phyloP scores from a whole-genome alignment of 257 asterid species.

The Plantago major region DNA sequence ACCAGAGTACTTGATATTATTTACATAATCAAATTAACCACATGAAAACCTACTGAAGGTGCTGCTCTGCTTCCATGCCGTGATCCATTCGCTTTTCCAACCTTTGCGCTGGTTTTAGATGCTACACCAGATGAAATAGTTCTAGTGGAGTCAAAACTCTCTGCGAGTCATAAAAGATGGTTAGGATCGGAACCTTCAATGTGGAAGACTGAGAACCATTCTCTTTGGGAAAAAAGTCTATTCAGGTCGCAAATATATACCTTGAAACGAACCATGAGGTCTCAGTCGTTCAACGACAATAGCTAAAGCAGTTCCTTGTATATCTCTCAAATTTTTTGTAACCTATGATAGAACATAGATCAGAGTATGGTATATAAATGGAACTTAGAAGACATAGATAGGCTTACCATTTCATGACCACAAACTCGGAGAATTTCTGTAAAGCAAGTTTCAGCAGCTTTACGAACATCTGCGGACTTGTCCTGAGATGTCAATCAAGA shows the following conservation, averaged over 20 bases:
- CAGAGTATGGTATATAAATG: neutral
- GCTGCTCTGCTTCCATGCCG: conserved; percentile 74
- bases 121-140: conserved; percentile 45
- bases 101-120: conserved; percentile 62
- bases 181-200: conserved; percentile 15
- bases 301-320: conserved; percentile 95
- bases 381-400: neutral
- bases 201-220: conserved; percentile 6
- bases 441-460: conserved; percentile 92
- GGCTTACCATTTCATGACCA: conserved; percentile 82
- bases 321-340: conserved; percentile 80
- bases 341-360: conserved; percentile 40
- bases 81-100: conserved; percentile 60
- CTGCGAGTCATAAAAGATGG: conserved; percentile 35
- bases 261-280: conserved; percentile 60
- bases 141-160: conserved; percentile 57
- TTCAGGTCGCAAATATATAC: conserved; percentile 23
- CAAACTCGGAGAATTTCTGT: conserved; percentile 83
- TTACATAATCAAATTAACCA: conserved; percentile 20
- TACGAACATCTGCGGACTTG: conserved; percentile 98
- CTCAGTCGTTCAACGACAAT: conserved; percentile 82
- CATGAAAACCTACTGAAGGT: conserved; percentile 55
- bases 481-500: conserved; percentile 48
- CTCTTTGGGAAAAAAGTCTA: neutral
- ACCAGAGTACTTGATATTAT: conserved; percentile 3